A percentile compares a stretch with the other conserved stretches of the same genome.
phyloP scores from a whole-genome alignment of 345 rosid species.

The Bretschneidera sinensis region DNA sequence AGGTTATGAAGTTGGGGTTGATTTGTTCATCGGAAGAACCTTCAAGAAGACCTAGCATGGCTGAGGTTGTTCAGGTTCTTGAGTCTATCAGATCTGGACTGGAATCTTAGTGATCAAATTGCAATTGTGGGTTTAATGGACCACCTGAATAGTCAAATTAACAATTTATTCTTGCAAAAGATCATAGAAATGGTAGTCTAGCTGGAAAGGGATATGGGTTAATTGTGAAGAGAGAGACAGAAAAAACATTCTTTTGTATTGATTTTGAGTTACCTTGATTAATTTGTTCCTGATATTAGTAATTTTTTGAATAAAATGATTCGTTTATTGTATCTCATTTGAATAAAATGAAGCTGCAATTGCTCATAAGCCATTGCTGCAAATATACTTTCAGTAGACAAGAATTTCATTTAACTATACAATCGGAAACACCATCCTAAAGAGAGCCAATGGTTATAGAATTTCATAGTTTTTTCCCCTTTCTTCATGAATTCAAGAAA shows the following conservation, averaged over 20 bases:
- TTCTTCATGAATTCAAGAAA: too few species aligned
- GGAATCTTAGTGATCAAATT: constrained; percentile 34
- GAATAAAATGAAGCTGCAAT: too few species aligned
- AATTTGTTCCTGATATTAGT: constrained; percentile 25
- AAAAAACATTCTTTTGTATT: constrained; percentile 50
- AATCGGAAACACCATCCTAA: too few species aligned
- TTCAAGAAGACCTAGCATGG: constrained; percentile 90
- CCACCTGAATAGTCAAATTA: constrained; percentile 9
- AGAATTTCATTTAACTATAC: too few species aligned
- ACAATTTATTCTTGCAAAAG: constrained; percentile 7
- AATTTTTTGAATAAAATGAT: constrained; percentile 39
- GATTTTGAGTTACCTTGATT: constrained; percentile 22
- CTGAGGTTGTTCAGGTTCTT: constrained; percentile 94
- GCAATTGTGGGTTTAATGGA: constrained; percentile 12
- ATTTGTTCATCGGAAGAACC: constrained; percentile 74
- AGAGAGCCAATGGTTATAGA: too few species aligned
- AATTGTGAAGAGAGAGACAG: constrained; percentile 26
- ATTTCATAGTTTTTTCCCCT: too few species aligned
- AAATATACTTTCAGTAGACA: too few species aligned
- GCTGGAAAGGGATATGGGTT: constrained; percentile 25
- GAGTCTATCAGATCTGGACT: constrained; percentile 77
- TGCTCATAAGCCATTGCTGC: too few species aligned
- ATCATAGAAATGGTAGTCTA: constrained; percentile 15
- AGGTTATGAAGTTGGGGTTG: constrained; percentile 87
- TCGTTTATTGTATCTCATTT: constrained; percentile 10